Percentiles rank a stretch among this genome's conserved stretches.
phyloP scores from a whole-genome alignment of 345 rosid species.

The Populus tremula region DNA sequence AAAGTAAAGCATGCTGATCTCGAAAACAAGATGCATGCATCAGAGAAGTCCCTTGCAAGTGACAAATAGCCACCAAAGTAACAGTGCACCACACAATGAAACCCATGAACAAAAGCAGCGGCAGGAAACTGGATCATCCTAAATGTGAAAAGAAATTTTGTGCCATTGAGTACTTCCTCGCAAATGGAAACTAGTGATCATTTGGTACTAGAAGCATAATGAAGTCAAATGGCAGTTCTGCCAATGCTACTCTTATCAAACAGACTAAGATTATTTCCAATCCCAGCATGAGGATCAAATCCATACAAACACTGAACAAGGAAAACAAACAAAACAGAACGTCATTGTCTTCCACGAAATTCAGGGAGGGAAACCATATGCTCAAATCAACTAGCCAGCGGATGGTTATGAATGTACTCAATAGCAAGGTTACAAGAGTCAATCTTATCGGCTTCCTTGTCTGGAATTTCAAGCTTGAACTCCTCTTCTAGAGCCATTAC shows the following conservation, averaged over 20 bases:
- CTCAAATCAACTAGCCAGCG: constrained; percentile 59
- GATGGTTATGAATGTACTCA: constrained; percentile 81
- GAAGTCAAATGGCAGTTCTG: constrained; percentile 6
- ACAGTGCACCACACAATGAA: background rate
- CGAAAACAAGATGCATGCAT: background rate
- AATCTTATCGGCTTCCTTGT: constrained; percentile 90
- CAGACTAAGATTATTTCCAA: constrained; percentile 33
- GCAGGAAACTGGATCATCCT: background rate
- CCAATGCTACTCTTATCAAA: constrained; percentile 20
- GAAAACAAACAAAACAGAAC: constrained; percentile 4
- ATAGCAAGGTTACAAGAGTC: constrained; percentile 80
- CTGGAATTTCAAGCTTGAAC: constrained; percentile 92
- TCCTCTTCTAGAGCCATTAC: constrained; percentile 97
- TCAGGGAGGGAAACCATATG: constrained; percentile 7
- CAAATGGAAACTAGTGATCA: background rate
- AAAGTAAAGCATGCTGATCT: background rate
- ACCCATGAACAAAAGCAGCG: background rate
- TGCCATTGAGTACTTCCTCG: background rate
- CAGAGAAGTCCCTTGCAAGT: background rate
- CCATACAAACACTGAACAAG: constrained; percentile 12
- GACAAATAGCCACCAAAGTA: background rate
- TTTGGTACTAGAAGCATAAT: background rate
- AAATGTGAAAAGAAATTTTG: background rate
- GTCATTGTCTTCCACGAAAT: constrained; percentile 9
- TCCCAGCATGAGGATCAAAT: constrained; percentile 26